Conservation (phyloP, 83 land plant genomes). For the Diphasiastrum complanatum region DNA sequence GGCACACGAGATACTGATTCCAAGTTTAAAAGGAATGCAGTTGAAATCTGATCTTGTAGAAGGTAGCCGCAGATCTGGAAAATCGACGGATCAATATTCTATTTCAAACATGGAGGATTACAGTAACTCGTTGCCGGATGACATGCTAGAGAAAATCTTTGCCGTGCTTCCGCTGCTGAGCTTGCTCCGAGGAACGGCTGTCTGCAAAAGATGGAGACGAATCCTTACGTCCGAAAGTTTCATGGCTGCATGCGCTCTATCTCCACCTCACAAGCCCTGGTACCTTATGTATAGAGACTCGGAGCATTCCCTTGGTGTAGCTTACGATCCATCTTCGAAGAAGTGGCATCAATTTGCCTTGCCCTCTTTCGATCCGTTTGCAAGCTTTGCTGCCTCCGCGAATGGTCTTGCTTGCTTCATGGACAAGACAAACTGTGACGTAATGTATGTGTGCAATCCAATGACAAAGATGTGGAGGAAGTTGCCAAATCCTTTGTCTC, state of each 20-base stretch:
- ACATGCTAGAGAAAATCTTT: constrained; percentile 59
- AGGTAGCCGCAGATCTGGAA: no score
- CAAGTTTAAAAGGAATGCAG: no score
- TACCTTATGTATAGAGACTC: constrained; percentile 72
- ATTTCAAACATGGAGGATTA: no score
- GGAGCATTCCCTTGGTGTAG: constrained; percentile 46
- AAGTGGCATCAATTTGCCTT: constrained; percentile 69
- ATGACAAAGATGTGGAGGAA: constrained; percentile 40
- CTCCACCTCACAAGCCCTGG: constrained; percentile 59
- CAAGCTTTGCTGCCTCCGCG: constrained; percentile 63
- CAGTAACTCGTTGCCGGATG: no score
- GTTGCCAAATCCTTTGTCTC: constrained; percentile 43
- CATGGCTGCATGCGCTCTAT: constrained; percentile 33
- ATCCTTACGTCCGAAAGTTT: constrained; percentile 45
- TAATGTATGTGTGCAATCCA: constrained; percentile 61
- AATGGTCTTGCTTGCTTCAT: constrained; percentile 71
- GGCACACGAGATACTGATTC: no score
- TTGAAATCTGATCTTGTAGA: no score
- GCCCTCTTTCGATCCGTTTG: constrained; percentile 46
- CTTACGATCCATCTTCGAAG: constrained; percentile 52
- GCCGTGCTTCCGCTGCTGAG: constrained; percentile 54
- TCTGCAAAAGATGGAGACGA: constrained; percentile 67
- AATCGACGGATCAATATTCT: no score
- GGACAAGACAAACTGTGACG: constrained; percentile 49
- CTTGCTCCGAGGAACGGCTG: constrained; percentile 58